Evolutionary conservation across 768 basidiomycete species (phyloP).

Genomic region (Kwoniella bestiolae): DNA sequence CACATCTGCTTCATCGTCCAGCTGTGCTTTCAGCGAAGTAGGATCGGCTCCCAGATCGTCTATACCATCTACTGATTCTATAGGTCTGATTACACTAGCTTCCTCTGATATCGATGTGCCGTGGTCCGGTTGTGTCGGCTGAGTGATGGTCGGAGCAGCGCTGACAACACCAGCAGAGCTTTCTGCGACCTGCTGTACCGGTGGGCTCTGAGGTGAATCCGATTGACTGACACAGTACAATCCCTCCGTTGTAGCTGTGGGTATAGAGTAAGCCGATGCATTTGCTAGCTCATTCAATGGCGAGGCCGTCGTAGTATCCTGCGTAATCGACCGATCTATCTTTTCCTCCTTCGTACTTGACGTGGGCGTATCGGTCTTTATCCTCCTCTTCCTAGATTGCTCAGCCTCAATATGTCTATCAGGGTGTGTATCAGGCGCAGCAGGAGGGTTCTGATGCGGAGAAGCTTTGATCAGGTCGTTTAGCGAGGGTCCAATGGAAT

Average conservation of each 20-base stretch:
- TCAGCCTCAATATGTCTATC: conserved; percentile 17
- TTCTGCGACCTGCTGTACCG: background rate
- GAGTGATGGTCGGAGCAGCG: background rate
- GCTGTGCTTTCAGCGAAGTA: background rate
- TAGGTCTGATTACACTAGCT: background rate
- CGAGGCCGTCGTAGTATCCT: background rate
- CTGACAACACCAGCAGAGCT: background rate
- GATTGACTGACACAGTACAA: no score
- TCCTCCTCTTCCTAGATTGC: conserved; percentile 7
- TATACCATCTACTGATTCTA: background rate
- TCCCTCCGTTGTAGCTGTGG: background rate
- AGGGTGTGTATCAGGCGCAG: conserved; percentile 15
- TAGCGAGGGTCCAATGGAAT: background rate
- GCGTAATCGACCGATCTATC: background rate
- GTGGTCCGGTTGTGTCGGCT: background rate
- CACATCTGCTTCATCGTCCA: background rate
- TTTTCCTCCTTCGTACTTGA: background rate
- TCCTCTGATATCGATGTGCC: background rate
- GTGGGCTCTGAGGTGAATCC: no score
- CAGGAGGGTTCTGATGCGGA: conserved; percentile 9
- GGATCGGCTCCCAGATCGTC: background rate
- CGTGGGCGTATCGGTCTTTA: background rate
- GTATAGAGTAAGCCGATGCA: background rate
- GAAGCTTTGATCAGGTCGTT: conserved; percentile 9
- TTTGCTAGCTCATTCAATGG: background rate